These are phyloP conservation scores for Casaregolazyma lundiana DNA, from an alignment of 1,139 yeast genomes.

Conservation along the genomic window DNA sequence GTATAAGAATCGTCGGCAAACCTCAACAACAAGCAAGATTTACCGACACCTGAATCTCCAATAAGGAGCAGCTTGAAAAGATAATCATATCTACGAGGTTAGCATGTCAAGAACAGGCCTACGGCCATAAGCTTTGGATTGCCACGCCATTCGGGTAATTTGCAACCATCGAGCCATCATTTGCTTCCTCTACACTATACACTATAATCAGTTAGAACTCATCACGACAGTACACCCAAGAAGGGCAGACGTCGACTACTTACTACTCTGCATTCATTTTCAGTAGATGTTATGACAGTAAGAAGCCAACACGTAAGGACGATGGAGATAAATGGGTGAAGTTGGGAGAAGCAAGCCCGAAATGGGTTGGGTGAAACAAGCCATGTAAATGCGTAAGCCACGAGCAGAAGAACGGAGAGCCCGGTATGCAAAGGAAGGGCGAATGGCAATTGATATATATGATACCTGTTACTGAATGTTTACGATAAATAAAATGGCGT, in stretches of 20 bases:
- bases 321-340: conserved; percentile 2
- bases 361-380: conserved; percentile 6
- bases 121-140: background rate
- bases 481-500: too few relatives aligned
- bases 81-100: conserved; percentile 68
- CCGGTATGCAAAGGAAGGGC: too few relatives aligned
- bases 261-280: conserved; percentile 23
- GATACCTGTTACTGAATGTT: too few relatives aligned
- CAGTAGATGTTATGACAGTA: conserved; percentile 1
- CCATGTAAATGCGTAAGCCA: too few relatives aligned
- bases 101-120: conserved; percentile 3
- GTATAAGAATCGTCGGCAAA: conserved; percentile 98
- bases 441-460: too few relatives aligned
- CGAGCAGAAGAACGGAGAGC: background rate
- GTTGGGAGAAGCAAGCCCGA: background rate
- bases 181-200: background rate
- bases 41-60: conserved; percentile 98
- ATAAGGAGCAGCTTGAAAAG: conserved; percentile 88
- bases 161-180: background rate
- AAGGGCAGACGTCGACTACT: conserved; percentile 6
- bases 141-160: background rate
- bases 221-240: background rate
- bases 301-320: conserved; percentile 10
- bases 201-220: background rate
- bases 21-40: conserved; percentile 88